Percentiles rank a stretch among this genome's conserved stretches.
Evolutionary conservation across 1,284 basidiomycete genomes (phyloP).

Genomic region (Ustilago tritici): DNA sequence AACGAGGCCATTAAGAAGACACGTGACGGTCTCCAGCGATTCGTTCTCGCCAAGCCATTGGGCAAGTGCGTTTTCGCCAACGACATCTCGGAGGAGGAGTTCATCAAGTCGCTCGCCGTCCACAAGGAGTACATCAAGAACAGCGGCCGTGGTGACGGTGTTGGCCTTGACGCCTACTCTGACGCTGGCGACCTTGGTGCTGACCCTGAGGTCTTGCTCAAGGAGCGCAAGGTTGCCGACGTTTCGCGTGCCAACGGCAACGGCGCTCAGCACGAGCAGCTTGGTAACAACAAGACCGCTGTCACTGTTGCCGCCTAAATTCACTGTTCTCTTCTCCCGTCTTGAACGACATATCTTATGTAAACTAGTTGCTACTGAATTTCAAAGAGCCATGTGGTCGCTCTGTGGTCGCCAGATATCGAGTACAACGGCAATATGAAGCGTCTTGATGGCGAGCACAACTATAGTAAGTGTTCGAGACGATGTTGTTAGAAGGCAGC

Average conservation of each 20-base stretch:
- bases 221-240: conserved; percentile 49
- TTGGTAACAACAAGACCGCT: conserved; percentile 12
- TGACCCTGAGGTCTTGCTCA: conserved; percentile 65
- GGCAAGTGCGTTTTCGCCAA: conserved; percentile 72
- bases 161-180: conserved; percentile 71
- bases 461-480: neutral
- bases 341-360: neutral
- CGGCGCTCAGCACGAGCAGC: conserved; percentile 19
- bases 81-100: conserved; percentile 71
- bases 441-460: too few relatives aligned
- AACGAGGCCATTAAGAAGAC: conserved; percentile 72
- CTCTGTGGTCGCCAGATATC: too few relatives aligned
- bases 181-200: conserved; percentile 72
- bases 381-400: neutral
- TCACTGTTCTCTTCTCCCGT: neutral
- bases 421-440: too few relatives aligned
- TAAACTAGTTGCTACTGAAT: conserved; percentile 5
- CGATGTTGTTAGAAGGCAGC: neutral
- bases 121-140: conserved; percentile 71
- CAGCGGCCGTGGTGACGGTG: conserved; percentile 65
- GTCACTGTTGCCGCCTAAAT: conserved; percentile 32
- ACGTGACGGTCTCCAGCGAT: conserved; percentile 72
- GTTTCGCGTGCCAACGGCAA: conserved; percentile 32
- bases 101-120: conserved; percentile 68
- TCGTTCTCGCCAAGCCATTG: conserved; percentile 71